Conservation (phyloP, 169 alveolate genomes). For the Cyclospora cayetanensis region DNA sequence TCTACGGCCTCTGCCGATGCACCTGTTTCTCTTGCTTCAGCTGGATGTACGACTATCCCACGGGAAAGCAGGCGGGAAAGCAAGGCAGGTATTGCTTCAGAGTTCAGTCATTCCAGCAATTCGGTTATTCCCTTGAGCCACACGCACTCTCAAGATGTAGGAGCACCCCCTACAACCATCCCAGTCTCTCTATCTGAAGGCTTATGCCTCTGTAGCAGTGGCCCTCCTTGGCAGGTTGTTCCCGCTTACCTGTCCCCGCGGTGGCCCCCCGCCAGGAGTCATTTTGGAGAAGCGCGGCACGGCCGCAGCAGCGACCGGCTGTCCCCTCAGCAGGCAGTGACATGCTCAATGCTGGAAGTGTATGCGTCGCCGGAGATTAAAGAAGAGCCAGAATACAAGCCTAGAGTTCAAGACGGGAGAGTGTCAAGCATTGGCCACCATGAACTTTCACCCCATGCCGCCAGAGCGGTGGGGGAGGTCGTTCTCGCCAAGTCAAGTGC, state of each 20-base stretch:
- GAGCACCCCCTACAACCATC: neutral
- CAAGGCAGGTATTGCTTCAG: neutral
- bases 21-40: neutral
- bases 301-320: neutral
- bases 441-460: neutral
- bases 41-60: neutral
- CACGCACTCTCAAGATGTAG: neutral
- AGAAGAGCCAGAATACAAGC: neutral
- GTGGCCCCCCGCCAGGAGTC: neutral
- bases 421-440: neutral
- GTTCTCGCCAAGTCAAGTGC: neutral
- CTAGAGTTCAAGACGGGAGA: neutral
- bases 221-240: neutral
- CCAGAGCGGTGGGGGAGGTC: neutral
- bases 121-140: conserved; percentile 23
- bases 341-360: neutral
- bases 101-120: conserved; percentile 15
- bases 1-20: neutral
- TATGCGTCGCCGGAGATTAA: neutral
- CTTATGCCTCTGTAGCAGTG: neutral
- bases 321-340: neutral
- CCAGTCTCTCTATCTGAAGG: neutral
- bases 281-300: neutral
- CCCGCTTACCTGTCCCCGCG: neutral
- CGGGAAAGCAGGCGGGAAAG: neutral